phyloP scores from a whole-genome alignment of 805 yeast genomes.

The Metschnikowia peoriensis region DNA sequence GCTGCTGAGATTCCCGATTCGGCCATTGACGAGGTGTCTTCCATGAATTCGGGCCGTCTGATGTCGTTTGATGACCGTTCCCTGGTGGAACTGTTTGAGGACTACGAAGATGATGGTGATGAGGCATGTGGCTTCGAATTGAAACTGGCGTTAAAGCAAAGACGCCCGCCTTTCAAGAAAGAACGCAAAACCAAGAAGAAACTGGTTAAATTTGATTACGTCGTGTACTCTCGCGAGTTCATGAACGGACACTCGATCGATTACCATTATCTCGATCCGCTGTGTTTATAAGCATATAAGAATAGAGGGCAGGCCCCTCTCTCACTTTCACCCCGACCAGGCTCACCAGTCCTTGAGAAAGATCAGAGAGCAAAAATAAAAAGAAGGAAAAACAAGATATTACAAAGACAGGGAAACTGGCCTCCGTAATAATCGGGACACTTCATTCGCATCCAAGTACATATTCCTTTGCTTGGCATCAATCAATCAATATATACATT shows the following conservation, averaged over 20 bases:
- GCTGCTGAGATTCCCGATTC: slow-evolving; percentile 3
- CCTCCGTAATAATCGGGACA: too few relatives aligned
- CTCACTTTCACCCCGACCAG: too few relatives aligned
- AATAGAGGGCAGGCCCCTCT: neutral
- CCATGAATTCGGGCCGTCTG: slow-evolving; percentile 9
- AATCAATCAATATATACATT: neutral
- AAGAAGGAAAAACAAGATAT: neutral
- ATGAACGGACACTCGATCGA: slow-evolving; percentile 44
- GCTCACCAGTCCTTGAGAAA: too few relatives aligned
- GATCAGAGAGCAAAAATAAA: too few relatives aligned
- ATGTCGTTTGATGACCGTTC: slow-evolving; percentile 13
- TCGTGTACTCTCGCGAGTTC: slow-evolving; percentile 45
- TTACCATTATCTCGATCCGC: slow-evolving; percentile 41
- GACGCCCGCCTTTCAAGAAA: slow-evolving; percentile 1
- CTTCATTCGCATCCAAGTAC: too few relatives aligned
- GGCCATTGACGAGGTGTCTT: slow-evolving; percentile 13
- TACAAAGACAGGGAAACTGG: too few relatives aligned
- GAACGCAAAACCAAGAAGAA: slow-evolving; percentile 21
- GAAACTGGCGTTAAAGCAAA: slow-evolving; percentile 21
- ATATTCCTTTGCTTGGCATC: too few relatives aligned
- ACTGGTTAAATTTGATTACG: slow-evolving; percentile 40
- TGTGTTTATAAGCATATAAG: slow-evolving; percentile 21
- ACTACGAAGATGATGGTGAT: slow-evolving; percentile 11
- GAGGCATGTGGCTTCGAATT: slow-evolving; percentile 6
- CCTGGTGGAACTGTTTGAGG: slow-evolving; percentile 7